Evolutionary conservation across 176 grass and related monocot genomes (phyloP).

Genomic region (sorghum (Sorghum bicolor)): DNA sequence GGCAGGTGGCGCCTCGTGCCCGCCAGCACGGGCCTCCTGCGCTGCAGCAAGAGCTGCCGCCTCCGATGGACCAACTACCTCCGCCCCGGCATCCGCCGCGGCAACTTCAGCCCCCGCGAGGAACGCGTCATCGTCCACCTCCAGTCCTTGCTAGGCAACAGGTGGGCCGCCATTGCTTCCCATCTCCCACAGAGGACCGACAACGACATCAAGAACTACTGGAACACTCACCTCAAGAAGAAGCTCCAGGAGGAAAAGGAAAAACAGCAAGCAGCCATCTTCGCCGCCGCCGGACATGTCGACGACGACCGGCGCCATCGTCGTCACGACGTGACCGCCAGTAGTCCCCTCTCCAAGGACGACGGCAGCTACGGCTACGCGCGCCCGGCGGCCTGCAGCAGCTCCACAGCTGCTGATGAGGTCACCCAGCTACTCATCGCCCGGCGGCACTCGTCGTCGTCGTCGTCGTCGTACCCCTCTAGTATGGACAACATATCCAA

Average conservation of each 20-base stretch:
- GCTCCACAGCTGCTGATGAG: background rate
- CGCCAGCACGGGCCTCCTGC: constrained; percentile 67
- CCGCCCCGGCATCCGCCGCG: constrained; percentile 61
- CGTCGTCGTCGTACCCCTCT: constrained; percentile 49
- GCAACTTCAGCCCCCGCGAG: constrained; percentile 68
- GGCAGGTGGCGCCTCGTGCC: constrained; percentile 70
- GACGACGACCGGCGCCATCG: background rate
- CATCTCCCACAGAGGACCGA: constrained; percentile 81
- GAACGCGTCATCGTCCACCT: constrained; percentile 78
- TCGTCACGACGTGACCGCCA: background rate
- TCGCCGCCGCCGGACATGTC: background rate
- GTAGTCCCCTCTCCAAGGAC: no score
- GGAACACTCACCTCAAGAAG: constrained; percentile 95
- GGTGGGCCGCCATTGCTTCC: constrained; percentile 77
- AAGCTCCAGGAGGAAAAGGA: constrained; percentile 22
- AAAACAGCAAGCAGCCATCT: no score
- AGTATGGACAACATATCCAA: constrained; percentile 79
- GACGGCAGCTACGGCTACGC: no score
- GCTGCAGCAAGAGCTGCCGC: constrained; percentile 83
- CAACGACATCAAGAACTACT: constrained; percentile 97
- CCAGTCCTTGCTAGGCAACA: constrained; percentile 76
- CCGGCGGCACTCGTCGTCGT: constrained; percentile 23
- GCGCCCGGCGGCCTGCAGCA: background rate
- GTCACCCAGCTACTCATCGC: background rate
- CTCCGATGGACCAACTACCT: constrained; percentile 86